Percentiles rank a stretch among this genome's conserved stretches.
Evolutionary conservation across 495 filamentous ascomycete genomes (phyloP).

Genomic region (Penicillium atrosanguineum): DNA sequence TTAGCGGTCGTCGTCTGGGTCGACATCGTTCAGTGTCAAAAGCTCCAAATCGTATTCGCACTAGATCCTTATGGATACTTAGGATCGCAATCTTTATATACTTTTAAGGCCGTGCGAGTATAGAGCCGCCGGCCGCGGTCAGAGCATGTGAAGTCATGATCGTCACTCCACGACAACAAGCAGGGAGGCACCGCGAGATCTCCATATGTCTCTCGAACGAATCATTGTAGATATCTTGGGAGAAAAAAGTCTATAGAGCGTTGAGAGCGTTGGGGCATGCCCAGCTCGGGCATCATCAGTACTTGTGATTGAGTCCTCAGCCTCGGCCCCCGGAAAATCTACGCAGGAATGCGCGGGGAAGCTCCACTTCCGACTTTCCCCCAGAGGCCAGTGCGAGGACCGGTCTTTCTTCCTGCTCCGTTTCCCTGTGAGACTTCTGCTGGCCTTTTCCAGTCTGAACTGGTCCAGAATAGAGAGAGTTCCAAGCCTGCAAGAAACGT

Average conservation of each 20-base stretch:
- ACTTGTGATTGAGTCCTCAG: neutral
- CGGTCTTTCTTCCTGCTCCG: neutral
- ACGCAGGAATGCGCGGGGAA: neutral
- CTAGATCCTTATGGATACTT: neutral
- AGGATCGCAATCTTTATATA: neutral
- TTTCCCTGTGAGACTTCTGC: neutral
- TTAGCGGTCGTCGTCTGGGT: neutral
- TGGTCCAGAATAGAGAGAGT: too few relatives aligned
- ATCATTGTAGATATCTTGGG: neutral
- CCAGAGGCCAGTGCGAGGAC: neutral
- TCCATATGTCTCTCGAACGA: neutral
- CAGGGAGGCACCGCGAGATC: neutral
- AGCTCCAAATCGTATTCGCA: neutral
- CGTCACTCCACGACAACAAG: neutral
- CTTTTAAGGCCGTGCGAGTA: neutral
- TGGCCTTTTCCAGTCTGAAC: neutral
- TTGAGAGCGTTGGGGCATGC: neutral
- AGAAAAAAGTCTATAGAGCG: neutral
- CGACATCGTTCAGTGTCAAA: neutral
- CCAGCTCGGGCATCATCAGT: neutral
- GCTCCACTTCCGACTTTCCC: neutral
- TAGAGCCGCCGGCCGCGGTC: too few relatives aligned
- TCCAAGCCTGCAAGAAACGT: too few relatives aligned
- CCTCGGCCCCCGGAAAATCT: neutral
- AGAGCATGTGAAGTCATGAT: neutral